Evolutionary conservation across 352 stramenopile genomes (phyloP), one percentile per base, ranked within the genome.

Genomic region (Pythium utonaiense): DNA sequence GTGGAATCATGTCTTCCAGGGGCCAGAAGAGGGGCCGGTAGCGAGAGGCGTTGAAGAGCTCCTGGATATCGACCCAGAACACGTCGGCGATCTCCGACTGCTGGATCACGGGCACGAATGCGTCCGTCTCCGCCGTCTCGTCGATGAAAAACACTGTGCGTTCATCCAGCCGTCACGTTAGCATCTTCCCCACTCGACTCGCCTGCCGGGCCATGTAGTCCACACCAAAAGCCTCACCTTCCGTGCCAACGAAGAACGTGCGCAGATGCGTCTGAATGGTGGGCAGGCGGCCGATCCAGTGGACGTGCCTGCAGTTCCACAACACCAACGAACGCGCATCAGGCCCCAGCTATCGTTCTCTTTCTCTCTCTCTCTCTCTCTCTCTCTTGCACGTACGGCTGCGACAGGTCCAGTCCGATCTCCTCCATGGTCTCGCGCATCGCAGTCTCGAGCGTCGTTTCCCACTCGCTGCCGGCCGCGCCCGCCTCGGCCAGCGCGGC

Each of bases 61-160:
- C 85, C 41, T 89, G 75, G 42, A 93, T 66, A 34, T 95, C 78
- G 57, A 95, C 80, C 85, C 85, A 95, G 44, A 93, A 86, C 7
- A 81, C 80, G 61, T 95, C 78, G 16, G 81, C 64, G 58, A 95
- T 82, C 75, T 95, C 85, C 3, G 59, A 69, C 17, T 73, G 66
- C 64, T 95, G 82, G 33, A 89, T 64, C 55, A 71, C 71, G 6
- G 74, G 76, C 53, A 71, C 61, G 53, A 83, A 84, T 24, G 64
- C 64, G 16, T 76, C 73, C 27, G 81, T 68, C 7, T 86, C 71
- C 2, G 75, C 78, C 6, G 68, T 53, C 13, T 60, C 61, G 41
- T 90, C 79, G 42, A 92, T 74, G 54, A 88, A 78, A 60, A 89
- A 94, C n/a, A 94, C 84, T 93, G 40, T n/a, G n/a, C n/a, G n/a